Base-by-base conservation (phyloP, 2,329 filamentous ascomycete genomes). In the Nigrograna mackinnonii region DNA sequence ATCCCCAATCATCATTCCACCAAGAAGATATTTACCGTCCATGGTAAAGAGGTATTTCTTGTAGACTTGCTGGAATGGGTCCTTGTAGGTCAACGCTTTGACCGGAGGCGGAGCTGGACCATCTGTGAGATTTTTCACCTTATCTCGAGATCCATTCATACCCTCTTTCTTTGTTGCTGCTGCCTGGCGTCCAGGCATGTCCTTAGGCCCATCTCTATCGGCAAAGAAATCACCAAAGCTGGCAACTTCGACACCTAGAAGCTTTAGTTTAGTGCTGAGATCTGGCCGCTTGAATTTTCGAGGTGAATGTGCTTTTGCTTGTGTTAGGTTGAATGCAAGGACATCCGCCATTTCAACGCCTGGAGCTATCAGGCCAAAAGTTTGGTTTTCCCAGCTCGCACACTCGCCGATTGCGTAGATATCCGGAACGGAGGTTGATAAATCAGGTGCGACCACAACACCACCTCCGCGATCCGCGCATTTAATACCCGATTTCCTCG, bases 1-100 rank as follows among this genome's bases (percentile, higher is more conserved):
- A 59, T 96, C 91, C 28, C 91, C 91, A 47, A 96, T 94, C 89
- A 96, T 95, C 89, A 96, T 96, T 4, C 91, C 91, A n/a, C 91
- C 91, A 0, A 96, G 80, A 1, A 96, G 75, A 58, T 92, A 92
- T 65, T 95, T 95, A 19, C 91, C 91, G 61, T 96, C 91, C 60
- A 85, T 75, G 0, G 91, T 95, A 60, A 96, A 96, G 9, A 96
- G 73, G 66, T 94, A 96, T 63, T 96, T 96, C 68, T 96, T 96
- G 74, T 96, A 96, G 1, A 96, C 83, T 35, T 89, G 85, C 42
- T 84, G 80, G 62, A 96, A 96, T 0, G 91, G 91, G 59, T 96
- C 91, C 49, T 86, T 90, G 72, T 95, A 96, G 0, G 87, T 92
- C 31, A 96, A 73, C 0, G 90, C 85, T 69, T 95, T 95, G 55